Evolutionary conservation across 2,329 filamentous ascomycete genomes (phyloP).

Genomic region (Penicillium sp.): DNA sequence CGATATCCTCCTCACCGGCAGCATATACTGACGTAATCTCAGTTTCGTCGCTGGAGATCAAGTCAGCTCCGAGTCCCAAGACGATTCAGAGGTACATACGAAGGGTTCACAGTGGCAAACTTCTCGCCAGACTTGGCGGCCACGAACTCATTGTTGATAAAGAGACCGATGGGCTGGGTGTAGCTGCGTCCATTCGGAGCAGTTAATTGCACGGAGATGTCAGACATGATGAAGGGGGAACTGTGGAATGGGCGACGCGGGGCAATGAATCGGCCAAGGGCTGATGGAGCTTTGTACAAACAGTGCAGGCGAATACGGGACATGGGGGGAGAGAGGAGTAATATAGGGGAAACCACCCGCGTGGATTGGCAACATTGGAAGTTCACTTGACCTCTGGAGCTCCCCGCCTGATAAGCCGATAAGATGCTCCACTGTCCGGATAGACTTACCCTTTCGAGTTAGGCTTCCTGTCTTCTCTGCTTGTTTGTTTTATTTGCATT

Average conservation of each 20-base stretch:
- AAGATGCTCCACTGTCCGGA: conserved; percentile 25
- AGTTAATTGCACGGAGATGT: conserved; percentile 56
- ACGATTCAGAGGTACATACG: conserved; percentile 32
- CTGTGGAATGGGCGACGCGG: conserved; percentile 23
- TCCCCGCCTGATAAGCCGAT: conserved; percentile 23
- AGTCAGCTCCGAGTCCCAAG: conserved; percentile 12
- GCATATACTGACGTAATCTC: conserved; percentile 70
- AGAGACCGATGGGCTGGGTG: conserved; percentile 70
- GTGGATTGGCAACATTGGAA: neutral
- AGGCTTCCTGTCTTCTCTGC: neutral
- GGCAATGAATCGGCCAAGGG: neutral
- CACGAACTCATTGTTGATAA: conserved; percentile 80
- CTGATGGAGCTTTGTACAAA: conserved; percentile 8
- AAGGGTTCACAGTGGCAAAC: conserved; percentile 66
- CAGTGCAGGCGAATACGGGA: conserved; percentile 12
- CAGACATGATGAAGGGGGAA: conserved; percentile 34
- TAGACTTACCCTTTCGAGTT: conserved; percentile 33
- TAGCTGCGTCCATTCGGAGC: conserved; percentile 75
- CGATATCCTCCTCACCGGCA: conserved; percentile 38
- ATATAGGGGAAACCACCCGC: neutral
- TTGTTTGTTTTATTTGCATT: conserved; percentile 6
- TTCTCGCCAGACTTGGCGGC: conserved; percentile 63
- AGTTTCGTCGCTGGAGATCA: conserved; percentile 54
- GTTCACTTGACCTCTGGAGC: neutral
- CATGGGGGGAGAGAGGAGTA: conserved; percentile 1